Evolutionary conservation across 106 monocot species (phyloP), one percentile per base, ranked within the genome.

Genomic region (Ottelia alismoides): DNA sequence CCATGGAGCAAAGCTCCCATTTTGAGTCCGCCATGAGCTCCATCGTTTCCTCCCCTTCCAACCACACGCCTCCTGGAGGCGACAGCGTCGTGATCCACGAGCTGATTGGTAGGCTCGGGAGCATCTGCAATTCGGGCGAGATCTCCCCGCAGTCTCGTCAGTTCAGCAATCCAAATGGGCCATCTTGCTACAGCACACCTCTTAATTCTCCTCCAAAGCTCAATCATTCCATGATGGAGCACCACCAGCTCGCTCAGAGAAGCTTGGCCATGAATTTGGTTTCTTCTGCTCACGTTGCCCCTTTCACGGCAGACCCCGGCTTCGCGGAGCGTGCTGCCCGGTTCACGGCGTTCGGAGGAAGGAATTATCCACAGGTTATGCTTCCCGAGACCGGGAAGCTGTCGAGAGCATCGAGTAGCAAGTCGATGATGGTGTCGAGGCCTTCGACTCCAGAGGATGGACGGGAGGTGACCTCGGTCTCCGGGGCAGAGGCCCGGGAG

Each of bases 121-220:
- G 63, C 63, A 63, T 71, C 71, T 71, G 70, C 56, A 71, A 64
- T 60, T 71, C 71, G 31, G 63, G 63, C 22, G 71, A 72, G 58
- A 63, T 72, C 25, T 71, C 71, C 27, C 63, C 70, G 2, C 54
- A 54, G 31, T 49, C 70, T 27, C 47, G 49, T 26, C 70, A 47
- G 2, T 62, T 22, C 53, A 27, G 22, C 25, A 66, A 66, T 48
- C 19, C 27, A 25, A 67, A 51, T 51, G 30, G 22, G 35, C 49
- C 45, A 16, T 57, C 57, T 30, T 66, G 66, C 27, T 66, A 66
- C 26, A 57, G 55, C 57, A 68, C 70, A 10, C 70, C 70, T n/a
- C 25, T 70, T 46, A 55, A 49, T 48, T 62, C 62, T 31, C 70
- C 70, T 1, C 62, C 55, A 44, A 32, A 62, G 31, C 62, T 70